Base-by-base conservation (phyloP, 257 asterid genomes). In the Knoxia roxburghii region DNA sequence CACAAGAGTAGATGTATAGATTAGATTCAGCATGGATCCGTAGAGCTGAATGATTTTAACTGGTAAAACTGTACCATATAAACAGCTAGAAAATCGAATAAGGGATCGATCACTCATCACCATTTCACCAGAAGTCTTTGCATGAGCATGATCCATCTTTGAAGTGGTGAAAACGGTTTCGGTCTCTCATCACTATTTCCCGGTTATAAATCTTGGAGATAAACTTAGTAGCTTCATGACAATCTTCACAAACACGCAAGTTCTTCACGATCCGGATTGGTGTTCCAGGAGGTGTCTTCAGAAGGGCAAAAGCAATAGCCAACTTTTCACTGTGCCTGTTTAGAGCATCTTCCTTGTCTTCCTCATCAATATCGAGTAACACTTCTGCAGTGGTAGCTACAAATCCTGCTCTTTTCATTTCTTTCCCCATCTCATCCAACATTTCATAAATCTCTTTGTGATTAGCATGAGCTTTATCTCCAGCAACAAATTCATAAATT, bases 231-330 rank as follows among this genome's bases (percentile, higher is more conserved):
- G 85, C 87, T 43, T 82, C 66, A 76, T 86, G 92, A 54, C 89
- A 86, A 76, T 83, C 87, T 29, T 58, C 82, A 71, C 87, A 83
- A 37, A 86, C 85, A 7, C 87, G 76, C 37, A 86, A 77, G 50
- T 83, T 86, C 55, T 83, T 83, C 61, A 76, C 83, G 2, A 86
- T 74, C 6, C 89, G 61, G 24, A 83, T 80, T 32, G 62, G 71
- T 43, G 87, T 79, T 48, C 82, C 75, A 0, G 76, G 77, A 17
- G 78, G 76, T 4, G 89, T 83, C 72, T 74, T 81, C 69, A 83
- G 65, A 57, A 86, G 83, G n/a, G 80, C 88, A 67, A 82, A 86
- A 12, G 90, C 90, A 35, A 87, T 79, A 29, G 95, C 90, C 64
- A 84, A 72, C 76, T 84, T 86, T 43, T 82, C 87, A 18, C 85